Evolutionary conservation across 305 asterid genomes (phyloP), one percentile per base, ranked within the genome.

Genomic region (Solanum aculeatissimum): DNA sequence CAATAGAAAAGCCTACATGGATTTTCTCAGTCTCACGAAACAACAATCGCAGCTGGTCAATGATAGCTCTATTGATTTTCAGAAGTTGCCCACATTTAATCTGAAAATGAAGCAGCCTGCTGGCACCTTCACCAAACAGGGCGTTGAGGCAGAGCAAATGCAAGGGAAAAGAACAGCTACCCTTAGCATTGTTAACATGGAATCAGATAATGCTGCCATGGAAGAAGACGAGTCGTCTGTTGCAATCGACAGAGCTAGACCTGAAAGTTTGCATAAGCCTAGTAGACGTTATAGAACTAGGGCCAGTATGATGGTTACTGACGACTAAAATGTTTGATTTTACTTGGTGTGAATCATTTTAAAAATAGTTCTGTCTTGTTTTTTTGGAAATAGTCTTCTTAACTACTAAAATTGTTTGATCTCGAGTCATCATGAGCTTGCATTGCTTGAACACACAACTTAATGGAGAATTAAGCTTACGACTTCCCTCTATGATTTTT

Each of bases 1-100:
- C 49, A 96, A 96, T 84, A 88, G 86, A 27, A 88, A 88, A 68
- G 99, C 97, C 19, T 91, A 53, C 87, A 74, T 87, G 92, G 96
- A 92, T 80, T 84, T 91, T 21, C 85, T 92, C 70, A 85, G 89
- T 79, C 57, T 80, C 58, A 21, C 91, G 85, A 93, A 89, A 89
- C 91, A 90, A 82, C 87, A 81, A 65, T 80, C 86, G 19, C 69
- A 77, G 51, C 69, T 29, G 84, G 45, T 45, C 27, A 87, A 85
- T 54, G 91, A 91, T 19, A 45, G 88, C 23, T 62, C 87, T 10
- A 63, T 6, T 54, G 89, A 88, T 89, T 77, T 86, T 71, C 92
- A 91, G 29, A 93, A 89, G 79, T 83, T 92, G 0, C 72, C 93
- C 62, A 86, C 85, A 12, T 96, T 91, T 90, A 91, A 89, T 55